Percentiles rank a stretch among this genome's conserved stretches.
These are phyloP conservation scores for Toxicodendron radicans DNA, from an alignment of 345 rosid species.

Conservation along the genomic window DNA sequence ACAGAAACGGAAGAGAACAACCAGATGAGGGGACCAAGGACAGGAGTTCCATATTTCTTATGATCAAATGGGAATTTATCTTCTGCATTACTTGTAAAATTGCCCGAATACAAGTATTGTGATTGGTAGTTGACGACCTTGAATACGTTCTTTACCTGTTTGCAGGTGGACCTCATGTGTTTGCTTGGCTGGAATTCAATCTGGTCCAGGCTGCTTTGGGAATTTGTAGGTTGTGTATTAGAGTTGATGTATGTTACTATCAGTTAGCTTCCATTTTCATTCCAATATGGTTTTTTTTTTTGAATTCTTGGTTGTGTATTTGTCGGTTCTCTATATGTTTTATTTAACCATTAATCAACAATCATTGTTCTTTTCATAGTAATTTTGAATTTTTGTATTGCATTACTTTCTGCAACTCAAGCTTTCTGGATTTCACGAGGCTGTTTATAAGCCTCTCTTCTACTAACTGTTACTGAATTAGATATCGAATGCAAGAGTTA, in stretches of 20 bases:
- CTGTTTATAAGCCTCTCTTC: no score
- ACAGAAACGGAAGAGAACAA: conserved; percentile 99
- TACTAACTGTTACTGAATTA: no score
- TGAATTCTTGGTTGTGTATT: conserved; percentile 11
- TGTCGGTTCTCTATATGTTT: background rate
- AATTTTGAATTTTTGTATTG: background rate
- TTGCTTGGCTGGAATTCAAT: conserved; percentile 19
- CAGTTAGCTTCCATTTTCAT: conserved; percentile 10
- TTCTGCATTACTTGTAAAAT: conserved; percentile 26
- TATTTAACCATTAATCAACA: background rate
- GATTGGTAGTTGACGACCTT: conserved; percentile 15
- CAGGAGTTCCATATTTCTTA: conserved; percentile 96
- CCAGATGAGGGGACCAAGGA: conserved; percentile 99
- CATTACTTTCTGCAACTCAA: background rate
- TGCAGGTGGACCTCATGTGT: conserved; percentile 25
- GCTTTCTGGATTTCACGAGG: no score
- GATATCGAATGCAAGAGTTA: no score
- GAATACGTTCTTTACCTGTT: conserved; percentile 20
- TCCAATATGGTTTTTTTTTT: conserved; percentile 4
- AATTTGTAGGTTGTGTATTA: conserved; percentile 28
- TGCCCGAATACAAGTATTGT: conserved; percentile 16
- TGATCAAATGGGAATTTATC: conserved; percentile 31
- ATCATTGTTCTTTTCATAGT: background rate
- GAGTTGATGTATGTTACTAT: conserved; percentile 20
- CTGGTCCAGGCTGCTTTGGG: conserved; percentile 26